Evolutionary conservation across 345 rosid species (phyloP).

Genomic region (Citrus unshiu): DNA sequence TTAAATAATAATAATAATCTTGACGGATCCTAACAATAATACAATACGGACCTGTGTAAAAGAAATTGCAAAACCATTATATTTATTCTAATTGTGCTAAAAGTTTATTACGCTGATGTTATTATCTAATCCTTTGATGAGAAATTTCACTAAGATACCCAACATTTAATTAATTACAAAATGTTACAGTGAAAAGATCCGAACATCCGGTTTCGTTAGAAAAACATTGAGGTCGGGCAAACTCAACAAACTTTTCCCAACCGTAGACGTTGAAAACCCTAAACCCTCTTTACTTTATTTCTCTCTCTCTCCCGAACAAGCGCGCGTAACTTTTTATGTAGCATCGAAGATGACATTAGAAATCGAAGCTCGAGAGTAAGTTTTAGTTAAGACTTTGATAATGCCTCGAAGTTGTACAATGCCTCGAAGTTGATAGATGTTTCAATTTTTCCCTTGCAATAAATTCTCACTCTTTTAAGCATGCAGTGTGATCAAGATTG

Average conservation of each 20-base stretch:
- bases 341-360: slow-evolving; percentile 64
- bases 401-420: not conserved
- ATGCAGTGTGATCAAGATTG: slow-evolving; percentile 88
- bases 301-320: not conserved
- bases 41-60: not conserved
- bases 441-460: not conserved
- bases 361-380: slow-evolving; percentile 98
- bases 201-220: not conserved
- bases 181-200: not conserved
- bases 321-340: not conserved
- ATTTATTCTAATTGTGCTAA: no score
- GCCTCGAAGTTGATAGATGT: not conserved
- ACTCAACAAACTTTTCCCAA: not conserved
- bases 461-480: not conserved
- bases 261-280: slow-evolving; percentile 5
- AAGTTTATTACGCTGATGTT: no score
- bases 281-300: not conserved
- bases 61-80: no score
- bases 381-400: not conserved
- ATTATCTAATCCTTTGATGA: not conserved
- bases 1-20: no score
- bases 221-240: not conserved
- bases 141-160: not conserved
- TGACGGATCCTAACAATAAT: no score
- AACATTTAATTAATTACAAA: not conserved